Evolutionary conservation across 768 basidiomycete species (phyloP).

Genomic region (Auriscalpium orientale): DNA sequence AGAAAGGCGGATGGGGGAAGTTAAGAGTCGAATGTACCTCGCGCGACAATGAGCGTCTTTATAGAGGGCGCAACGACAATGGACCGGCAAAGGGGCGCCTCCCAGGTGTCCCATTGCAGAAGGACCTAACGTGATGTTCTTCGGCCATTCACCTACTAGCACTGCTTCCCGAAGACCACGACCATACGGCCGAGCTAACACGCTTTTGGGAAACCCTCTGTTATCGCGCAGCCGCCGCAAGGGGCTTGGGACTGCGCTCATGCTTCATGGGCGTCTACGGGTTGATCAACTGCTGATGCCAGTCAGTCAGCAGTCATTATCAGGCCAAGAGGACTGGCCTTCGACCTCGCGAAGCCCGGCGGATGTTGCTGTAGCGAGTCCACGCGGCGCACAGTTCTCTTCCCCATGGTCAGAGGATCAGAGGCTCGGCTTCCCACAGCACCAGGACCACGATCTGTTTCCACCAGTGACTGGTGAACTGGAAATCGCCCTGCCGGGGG

Average conservation of each 20-base stretch:
- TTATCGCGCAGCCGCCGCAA: background rate
- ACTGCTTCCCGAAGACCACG: constrained; percentile 5
- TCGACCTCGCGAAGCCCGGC: too few species aligned
- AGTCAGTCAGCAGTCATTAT: background rate
- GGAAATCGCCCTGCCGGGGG: too few species aligned
- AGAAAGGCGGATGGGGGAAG: background rate
- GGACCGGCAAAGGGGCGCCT: background rate
- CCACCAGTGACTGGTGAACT: too few species aligned
- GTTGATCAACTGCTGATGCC: background rate
- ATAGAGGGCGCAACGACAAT: background rate
- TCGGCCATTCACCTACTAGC: background rate
- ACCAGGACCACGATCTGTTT: background rate
- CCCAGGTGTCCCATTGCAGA: background rate
- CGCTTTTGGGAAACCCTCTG: constrained; percentile 4
- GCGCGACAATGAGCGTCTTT: constrained; percentile 1
- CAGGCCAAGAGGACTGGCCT: too few species aligned
- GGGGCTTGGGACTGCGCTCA: background rate
- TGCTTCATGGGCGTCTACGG: background rate
- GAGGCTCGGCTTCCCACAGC: background rate
- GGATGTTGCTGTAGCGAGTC: background rate
- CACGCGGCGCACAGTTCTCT: background rate
- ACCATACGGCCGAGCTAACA: constrained; percentile 2
- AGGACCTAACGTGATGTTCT: constrained; percentile 1
- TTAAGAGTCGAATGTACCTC: background rate
- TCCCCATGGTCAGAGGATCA: background rate